phyloP scores from a whole-genome alignment of 164 flowering plant genomes.

The Aristolochia californica region DNA sequence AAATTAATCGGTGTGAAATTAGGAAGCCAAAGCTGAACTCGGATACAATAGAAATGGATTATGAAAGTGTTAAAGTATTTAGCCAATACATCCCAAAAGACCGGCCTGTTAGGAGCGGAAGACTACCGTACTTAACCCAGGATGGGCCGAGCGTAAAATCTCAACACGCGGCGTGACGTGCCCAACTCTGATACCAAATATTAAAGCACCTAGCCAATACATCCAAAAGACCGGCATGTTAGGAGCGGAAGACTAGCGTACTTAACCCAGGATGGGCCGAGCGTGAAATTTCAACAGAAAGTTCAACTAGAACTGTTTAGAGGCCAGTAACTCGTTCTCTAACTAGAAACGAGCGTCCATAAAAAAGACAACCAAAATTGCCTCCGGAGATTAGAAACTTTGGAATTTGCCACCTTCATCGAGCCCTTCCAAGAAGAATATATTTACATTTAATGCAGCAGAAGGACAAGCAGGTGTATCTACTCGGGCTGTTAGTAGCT shows the following conservation, averaged over 20 bases:
- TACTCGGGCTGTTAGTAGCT: conserved; percentile 15
- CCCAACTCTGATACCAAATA: no score
- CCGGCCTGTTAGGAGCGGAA: no score
- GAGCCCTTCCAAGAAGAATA: conserved; percentile 15
- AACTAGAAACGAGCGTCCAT: conserved; percentile 32
- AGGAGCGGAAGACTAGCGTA: no score
- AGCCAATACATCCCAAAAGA: no score
- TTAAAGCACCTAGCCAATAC: no score
- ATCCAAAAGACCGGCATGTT: no score
- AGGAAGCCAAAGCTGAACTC: conserved; percentile 13
- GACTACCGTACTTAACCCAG: no score
- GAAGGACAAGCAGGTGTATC: conserved; percentile 22
- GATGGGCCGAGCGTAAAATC: no score
- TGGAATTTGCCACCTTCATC: neutral
- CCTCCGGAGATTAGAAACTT: neutral
- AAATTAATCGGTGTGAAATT: conserved; percentile 10
- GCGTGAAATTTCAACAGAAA: no score
- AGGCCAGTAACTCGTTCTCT: conserved; percentile 60
- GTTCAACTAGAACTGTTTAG: conserved; percentile 17
- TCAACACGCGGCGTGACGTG: no score
- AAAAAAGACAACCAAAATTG: conserved; percentile 14
- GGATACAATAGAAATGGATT: conserved; percentile 67
- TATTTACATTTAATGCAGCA: conserved; percentile 27
- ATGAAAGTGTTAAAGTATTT: no score
- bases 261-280: no score